These are phyloP conservation scores for Closterium sp. DNA, from an alignment of 139 green algal genomes.

Conservation along the genomic window DNA sequence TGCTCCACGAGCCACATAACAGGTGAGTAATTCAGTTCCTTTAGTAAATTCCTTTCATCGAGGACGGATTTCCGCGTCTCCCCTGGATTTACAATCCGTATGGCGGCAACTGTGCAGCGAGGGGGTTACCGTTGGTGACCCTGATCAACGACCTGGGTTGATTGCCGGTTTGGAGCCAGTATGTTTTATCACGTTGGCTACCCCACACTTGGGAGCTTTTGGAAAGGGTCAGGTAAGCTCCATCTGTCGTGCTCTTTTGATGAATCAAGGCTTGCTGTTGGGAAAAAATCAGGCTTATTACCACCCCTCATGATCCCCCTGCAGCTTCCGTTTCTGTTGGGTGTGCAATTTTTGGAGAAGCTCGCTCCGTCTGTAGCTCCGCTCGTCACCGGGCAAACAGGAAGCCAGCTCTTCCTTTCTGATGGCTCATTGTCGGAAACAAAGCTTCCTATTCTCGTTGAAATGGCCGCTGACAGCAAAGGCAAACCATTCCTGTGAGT, in stretches of 20 bases:
- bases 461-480: slow-evolving; percentile 19
- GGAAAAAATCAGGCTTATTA: neutral
- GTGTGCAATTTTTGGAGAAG: slow-evolving; percentile 28
- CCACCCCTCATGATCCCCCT: neutral
- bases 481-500: slow-evolving; percentile 10
- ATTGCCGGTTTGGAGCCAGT: slow-evolving; percentile 48
- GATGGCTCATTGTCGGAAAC: slow-evolving; percentile 8
- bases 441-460: slow-evolving; percentile 22
- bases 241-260: neutral
- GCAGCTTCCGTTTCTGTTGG: slow-evolving; percentile 45
- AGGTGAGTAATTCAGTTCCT: neutral
- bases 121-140: neutral
- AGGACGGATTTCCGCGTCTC: neutral
- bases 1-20: slow-evolving; percentile 22
- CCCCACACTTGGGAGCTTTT: slow-evolving; percentile 44
- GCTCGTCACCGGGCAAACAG: slow-evolving; percentile 25
- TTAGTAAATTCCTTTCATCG: neutral
- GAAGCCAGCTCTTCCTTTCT: slow-evolving; percentile 39
- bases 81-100: neutral
- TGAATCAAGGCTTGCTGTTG: neutral
- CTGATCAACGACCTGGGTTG: neutral
- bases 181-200: slow-evolving; percentile 49
- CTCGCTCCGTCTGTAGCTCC: slow-evolving; percentile 33
- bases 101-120: neutral
- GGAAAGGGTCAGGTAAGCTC: slow-evolving; percentile 29